Conservation (phyloP, 306 rosid genomes). For the Senna tora region DNA sequence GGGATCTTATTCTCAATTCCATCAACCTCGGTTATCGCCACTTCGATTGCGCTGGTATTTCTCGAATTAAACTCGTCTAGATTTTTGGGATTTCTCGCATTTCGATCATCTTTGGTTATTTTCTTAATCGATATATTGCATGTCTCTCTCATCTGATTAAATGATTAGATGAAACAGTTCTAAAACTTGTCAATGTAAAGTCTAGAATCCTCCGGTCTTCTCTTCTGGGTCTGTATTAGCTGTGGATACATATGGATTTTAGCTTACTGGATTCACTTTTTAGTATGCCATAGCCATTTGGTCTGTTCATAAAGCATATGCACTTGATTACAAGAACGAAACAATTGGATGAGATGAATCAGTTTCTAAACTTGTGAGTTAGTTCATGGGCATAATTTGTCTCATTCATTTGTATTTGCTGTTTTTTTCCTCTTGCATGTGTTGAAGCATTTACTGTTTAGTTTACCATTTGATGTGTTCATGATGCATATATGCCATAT, state of each 20-base stretch:
- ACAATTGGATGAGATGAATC: not conserved
- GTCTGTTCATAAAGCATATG: too few relatives aligned
- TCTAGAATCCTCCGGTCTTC: too few relatives aligned
- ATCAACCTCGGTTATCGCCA: constrained; percentile 86
- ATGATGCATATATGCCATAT: constrained; percentile 4
- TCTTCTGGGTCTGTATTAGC: too few relatives aligned
- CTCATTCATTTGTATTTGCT: constrained; percentile 1
- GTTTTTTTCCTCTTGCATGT: not conserved
- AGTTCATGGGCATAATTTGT: not conserved
- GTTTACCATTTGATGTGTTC: not conserved
- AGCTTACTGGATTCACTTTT: too few relatives aligned
- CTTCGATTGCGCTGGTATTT: constrained; percentile 86
- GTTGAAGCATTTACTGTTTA: not conserved
- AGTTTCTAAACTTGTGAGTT: not conserved
- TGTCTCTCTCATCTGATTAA: not conserved
- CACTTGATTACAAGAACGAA: too few relatives aligned
- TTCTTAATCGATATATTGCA: not conserved
- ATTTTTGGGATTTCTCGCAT: not conserved
- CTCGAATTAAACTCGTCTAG: not conserved
- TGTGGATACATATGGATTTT: too few relatives aligned
- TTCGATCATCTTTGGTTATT: not conserved
- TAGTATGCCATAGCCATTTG: too few relatives aligned
- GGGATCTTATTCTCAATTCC: constrained; percentile 69
- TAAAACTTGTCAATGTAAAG: too few relatives aligned
- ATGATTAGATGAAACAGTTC: not conserved